These are phyloP conservation scores for Helicostylum pulchrum DNA, from an alignment of 192 early-diverging fungal genomes.

Conservation along the genomic window DNA sequence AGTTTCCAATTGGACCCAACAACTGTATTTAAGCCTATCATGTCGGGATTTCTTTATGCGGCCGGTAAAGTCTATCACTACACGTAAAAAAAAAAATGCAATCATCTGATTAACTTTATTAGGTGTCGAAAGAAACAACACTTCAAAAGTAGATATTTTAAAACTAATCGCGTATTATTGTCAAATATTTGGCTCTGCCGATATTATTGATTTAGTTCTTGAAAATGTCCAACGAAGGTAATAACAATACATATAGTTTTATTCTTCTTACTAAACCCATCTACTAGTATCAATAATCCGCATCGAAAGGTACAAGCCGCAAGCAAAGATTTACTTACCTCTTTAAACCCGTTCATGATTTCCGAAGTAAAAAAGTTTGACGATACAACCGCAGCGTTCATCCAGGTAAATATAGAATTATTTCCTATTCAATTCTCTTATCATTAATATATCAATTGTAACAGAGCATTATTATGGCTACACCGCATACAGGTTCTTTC, in stretches of 20 bases:
- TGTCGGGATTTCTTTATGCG: neutral
- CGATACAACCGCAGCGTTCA: neutral
- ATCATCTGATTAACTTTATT: neutral
- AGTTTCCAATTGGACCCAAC: neutral
- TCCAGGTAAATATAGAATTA: slow-evolving; percentile 10
- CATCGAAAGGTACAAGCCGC: slow-evolving; percentile 28
- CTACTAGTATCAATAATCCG: slow-evolving; percentile 26
- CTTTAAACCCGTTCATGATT: slow-evolving; percentile 8
- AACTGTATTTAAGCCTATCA: neutral
- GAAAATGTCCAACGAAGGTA: slow-evolving; percentile 1
- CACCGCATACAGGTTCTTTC: slow-evolving; percentile 60
- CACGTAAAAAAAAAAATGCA: neutral
- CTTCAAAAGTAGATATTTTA: slow-evolving; percentile 12
- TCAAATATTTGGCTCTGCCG: slow-evolving; percentile 28
- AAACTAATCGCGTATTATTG: slow-evolving; percentile 23
- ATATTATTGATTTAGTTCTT: slow-evolving; percentile 10
- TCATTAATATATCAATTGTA: slow-evolving; percentile 1
- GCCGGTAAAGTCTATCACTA: neutral
- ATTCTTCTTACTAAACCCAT: too few relatives aligned
- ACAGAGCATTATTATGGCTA: slow-evolving; percentile 31
- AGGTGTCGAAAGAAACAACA: slow-evolving; percentile 20
- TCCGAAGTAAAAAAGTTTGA: neutral
- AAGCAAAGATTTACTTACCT: slow-evolving; percentile 20
- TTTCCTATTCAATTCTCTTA: neutral
- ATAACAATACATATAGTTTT: neutral